Evolutionary conservation across 495 filamentous ascomycete genomes (phyloP).

Genomic region (Chaetomium cochliodes): DNA sequence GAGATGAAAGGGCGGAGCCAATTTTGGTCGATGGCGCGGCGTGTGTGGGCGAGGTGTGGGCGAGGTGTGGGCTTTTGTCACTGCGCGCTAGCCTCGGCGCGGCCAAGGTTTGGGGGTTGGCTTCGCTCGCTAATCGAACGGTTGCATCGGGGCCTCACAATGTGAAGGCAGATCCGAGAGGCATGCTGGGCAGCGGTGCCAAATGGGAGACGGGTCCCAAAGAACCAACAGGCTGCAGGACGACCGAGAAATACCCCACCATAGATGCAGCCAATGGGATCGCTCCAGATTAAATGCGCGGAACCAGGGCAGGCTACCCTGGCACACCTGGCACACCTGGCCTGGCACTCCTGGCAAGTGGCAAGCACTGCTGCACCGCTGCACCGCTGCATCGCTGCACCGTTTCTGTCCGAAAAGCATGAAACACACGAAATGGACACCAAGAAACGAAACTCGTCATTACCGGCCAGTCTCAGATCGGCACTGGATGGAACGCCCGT

Average conservation of each 20-base stretch:
- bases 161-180: slow-evolving; percentile 28
- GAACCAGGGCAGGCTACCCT: neutral
- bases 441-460: slow-evolving; percentile 12
- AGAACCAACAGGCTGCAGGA: slow-evolving; percentile 24
- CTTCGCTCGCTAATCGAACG: slow-evolving; percentile 40
- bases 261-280: neutral
- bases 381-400: neutral
- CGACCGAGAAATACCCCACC: slow-evolving; percentile 11
- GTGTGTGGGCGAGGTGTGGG: neutral
- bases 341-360: too few relatives aligned
- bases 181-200: slow-evolving; percentile 1
- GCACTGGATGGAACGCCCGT: slow-evolving; percentile 6
- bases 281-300: slow-evolving; percentile 4
- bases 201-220: slow-evolving; percentile 13
- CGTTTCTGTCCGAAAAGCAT: neutral
- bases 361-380: too few relatives aligned
- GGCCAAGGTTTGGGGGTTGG: slow-evolving; percentile 8
- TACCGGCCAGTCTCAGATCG: slow-evolving; percentile 12
- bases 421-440: slow-evolving; percentile 11
- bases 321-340: neutral
- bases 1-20: slow-evolving; percentile 30
- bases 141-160: slow-evolving; percentile 30
- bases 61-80: too few relatives aligned
- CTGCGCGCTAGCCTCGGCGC: slow-evolving; percentile 19
- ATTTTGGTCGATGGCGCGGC: slow-evolving; percentile 18